Base-by-base conservation (phyloP, 164 flowering plant genomes). In the Liriodendron chinense region DNA sequence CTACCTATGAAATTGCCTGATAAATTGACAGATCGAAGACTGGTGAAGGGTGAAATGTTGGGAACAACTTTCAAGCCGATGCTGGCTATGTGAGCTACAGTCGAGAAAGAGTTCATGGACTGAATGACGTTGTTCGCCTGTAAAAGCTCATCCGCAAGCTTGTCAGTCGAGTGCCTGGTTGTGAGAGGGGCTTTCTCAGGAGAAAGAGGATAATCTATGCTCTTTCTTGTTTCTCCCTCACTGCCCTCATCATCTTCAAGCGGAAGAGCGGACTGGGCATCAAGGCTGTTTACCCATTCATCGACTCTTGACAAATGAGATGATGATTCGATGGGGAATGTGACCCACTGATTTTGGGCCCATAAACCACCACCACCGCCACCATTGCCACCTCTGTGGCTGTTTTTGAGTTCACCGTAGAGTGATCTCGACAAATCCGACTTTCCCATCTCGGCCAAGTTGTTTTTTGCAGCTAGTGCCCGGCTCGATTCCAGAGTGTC, bases 271-370 rank as follows among this genome's bases (percentile, higher is more conserved):
- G 83, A 70, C 65, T 85, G 80, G 26, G 53, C 69, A 2, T 87
- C 84, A 2, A 93, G 88, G 78, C 86, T 90, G 71, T 82, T 90
- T 72, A 93, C 91, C 98, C 98, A 93, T 64, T 89, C 91, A 80
- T 92, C 87, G n/a, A 93, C 89, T 78, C 97, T 88, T n/a, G 79
- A 70, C 26, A 88, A 23, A 28, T 75, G 43, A 24, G 98, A 68
- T 5, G 98, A 86, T 21, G 98, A 84, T 74, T 86, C 91, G 47
- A 80, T 68, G 14, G 91, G 71, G 80, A 92, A 91, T 68, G 98
- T 98, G 74, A 95, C 83, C 98, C 98, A 93, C 70, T 93, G 98
- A 72, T 90, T 92, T 74, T 85, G 90, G 10, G 90, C 92, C 95
- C 87, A 88, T 25, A 85, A 77, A 50, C 88, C 89, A 53, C 87